Base-by-base conservation (phyloP, 2,329 filamentous ascomycete genomes). In the Hypocreales sp. region DNA sequence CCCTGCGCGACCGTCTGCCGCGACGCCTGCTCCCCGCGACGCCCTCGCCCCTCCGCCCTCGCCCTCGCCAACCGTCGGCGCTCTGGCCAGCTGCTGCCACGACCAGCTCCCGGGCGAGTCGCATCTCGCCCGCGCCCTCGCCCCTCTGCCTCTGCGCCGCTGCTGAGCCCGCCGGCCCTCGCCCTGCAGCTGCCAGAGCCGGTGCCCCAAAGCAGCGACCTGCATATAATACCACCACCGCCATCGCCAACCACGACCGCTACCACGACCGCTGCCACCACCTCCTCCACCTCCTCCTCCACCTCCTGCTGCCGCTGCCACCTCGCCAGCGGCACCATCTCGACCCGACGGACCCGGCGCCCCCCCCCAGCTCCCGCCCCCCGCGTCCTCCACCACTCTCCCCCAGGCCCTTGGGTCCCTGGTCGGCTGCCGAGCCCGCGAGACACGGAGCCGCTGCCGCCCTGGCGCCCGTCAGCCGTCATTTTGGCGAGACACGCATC, bases 181-280 rank as follows among this genome's bases (percentile, higher is more conserved):
- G 23, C 15, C 22, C 24, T 27, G 29, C 31, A 29, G 28, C 28
- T n/a, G n/a, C n/a, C n/a, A n/a, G n/a, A n/a, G n/a, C n/a, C n/a
- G n/a, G 23, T 15, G 29, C 36, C 46, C 42, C 14, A 46, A 49
- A 47, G 35, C 37, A 48, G 46, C 44, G 39, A 47, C 45, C 33
- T 49, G 46, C 46, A 49, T 47, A 46, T 36, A 22, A 31, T 28
- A 31, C 32, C 38, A 32, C 28, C 28, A 29, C 30, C 27, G 28
- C 32, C 44, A 44, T 35, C 38, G 40, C 37, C n/a, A n/a, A 20
- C 7, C 18, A 20, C 18, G 7, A 20, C 18, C 18, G 10, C 10
- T 10, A 20, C 18, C 18, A 20, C 7, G 18, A 10, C 18, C 18
- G 10, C 7, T 20, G n/a, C n/a, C n/a, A n/a, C n/a, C n/a, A n/a